A percentile compares a stretch with the other conserved stretches of the same genome.
phyloP scores from a whole-genome alignment of 1,284 basidiomycete genomes.

The Lentinus polychrous region DNA sequence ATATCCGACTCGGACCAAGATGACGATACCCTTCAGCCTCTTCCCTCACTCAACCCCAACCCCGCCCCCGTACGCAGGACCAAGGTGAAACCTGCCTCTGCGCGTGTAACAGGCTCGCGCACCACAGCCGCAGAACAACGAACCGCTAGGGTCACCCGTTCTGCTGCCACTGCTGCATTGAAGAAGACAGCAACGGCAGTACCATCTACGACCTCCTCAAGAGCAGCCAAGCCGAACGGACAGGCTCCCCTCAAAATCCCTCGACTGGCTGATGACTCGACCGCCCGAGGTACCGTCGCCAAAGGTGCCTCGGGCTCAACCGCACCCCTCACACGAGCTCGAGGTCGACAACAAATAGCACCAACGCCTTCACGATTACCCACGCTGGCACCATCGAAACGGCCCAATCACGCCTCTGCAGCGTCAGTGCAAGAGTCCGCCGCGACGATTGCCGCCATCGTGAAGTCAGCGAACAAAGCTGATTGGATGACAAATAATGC shows the following conservation, averaged over 20 bases:
- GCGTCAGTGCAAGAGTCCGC: constrained; percentile 47
- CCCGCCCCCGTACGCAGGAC: constrained; percentile 29
- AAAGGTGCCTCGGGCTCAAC: constrained; percentile 27
- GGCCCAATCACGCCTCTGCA: constrained; percentile 39
- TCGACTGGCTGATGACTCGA: constrained; percentile 52
- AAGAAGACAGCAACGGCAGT: constrained; percentile 33
- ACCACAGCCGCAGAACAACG: constrained; percentile 60
- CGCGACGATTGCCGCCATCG: constrained; percentile 24
- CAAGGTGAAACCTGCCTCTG: constrained; percentile 36
- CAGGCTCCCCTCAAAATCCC: constrained; percentile 73
- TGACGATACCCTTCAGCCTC: constrained; percentile 52
- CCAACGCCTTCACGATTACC: constrained; percentile 70
- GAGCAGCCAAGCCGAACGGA: constrained; percentile 24
- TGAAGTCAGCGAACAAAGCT: constrained; percentile 30
- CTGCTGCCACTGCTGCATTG: constrained; percentile 47
- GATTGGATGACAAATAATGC: constrained; percentile 71
- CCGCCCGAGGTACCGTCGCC: constrained; percentile 29
- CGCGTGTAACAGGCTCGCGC: constrained; percentile 33
- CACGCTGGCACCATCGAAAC: constrained; percentile 52
- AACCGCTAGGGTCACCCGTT: constrained; percentile 65
- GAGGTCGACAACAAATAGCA: constrained; percentile 38
- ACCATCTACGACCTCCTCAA: constrained; percentile 19
- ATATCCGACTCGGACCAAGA: constrained; percentile 55
- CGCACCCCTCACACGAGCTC: constrained; percentile 22
- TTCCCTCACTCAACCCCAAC: constrained; percentile 50